Percentiles rank a stretch among this genome's conserved stretches.
Evolutionary conservation across 441 rosid genomes (phyloP).

Genomic region (Pelargonium australe): DNA sequence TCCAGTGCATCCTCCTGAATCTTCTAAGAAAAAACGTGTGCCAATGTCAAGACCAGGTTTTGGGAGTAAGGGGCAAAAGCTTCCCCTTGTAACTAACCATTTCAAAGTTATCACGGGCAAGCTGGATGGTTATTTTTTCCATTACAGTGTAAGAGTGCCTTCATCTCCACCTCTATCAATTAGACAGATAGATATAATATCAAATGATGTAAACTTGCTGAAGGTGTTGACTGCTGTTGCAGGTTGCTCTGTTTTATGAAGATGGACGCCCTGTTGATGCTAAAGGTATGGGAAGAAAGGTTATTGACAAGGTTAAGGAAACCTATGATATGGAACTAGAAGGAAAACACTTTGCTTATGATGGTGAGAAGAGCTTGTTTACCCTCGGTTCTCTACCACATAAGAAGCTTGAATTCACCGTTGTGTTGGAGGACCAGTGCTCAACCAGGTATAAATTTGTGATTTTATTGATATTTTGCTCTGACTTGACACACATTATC

Average conservation of each 20-base stretch:
- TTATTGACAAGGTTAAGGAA: conserved; percentile 41
- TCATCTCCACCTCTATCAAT: background rate
- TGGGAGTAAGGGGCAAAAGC: conserved; percentile 40
- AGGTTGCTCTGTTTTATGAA: conserved; percentile 48
- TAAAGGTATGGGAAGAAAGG: conserved; percentile 44
- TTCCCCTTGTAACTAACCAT: conserved; percentile 41
- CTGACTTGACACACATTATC: background rate
- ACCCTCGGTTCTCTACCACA: conserved; percentile 47
- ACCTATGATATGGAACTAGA: conserved; percentile 38
- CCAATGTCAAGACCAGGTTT: conserved; percentile 48
- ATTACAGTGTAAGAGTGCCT: conserved; percentile 38
- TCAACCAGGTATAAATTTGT: background rate
- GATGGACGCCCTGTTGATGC: conserved; percentile 50
- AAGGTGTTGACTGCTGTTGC: conserved; percentile 7
- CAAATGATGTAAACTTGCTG: background rate
- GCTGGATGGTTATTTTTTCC: conserved; percentile 35
- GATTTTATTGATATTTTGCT: conserved; percentile 16
- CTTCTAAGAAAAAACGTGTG: conserved; percentile 24
- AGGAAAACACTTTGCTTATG: conserved; percentile 49
- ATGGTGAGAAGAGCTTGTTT: conserved; percentile 57
- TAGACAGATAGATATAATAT: background rate
- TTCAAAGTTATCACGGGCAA: conserved; percentile 39
- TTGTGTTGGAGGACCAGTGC: conserved; percentile 52
- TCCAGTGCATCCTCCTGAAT: conserved; percentile 8
- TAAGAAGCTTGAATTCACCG: conserved; percentile 50